Evolutionary conservation across 225 moss, liverwort and hornwort genomes (phyloP), one percentile per base, ranked within the genome.

Genomic region (Sphagnum contortum): DNA sequence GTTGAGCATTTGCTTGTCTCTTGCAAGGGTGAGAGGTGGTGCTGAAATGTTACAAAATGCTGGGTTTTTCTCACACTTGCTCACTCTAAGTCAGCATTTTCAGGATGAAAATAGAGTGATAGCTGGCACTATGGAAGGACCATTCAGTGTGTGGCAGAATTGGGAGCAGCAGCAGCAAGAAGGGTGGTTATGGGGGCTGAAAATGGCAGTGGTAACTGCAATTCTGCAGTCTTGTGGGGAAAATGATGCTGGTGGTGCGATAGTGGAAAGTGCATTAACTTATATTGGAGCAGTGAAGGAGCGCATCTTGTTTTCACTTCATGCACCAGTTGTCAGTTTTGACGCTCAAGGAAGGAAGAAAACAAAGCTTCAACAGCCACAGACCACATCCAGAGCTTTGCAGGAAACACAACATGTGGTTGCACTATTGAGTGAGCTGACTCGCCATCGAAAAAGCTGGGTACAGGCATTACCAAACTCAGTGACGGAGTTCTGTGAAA

Each of bases 391-490:
- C 68, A 69, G 73, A 70, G 90, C 89, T 12, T 76, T 98, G 71
- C 83, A 91, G 80, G 92, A 98, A 75, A 88, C 85, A 47, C 90
- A 98, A 74, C 85, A 86, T 69, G 92, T 98, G 48, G 72, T 93
- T 68, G 70, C 79, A 63, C 79, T 98, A 51, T 70, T 93, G 66
- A 89, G 89, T 73, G 90, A 92, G 76, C 87, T 93, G 57, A 85
- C 93, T 68, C 78, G 71, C 62, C 85, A 98, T 68, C 85, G 82
- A 70, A 67, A 79, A 66, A 85, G 78, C n/a, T 98, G 92, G 96
- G 77, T 81, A 59, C 77, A 72, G 74, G 76, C 65, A 49, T 59
- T 83, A 63, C 75, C 84, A 44, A 80, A 89, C 50, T 86, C 81
- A 48, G 74, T 89, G 44, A 66, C 85, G 49, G 85, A 89, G 63